Percentiles rank a stretch among this genome's conserved stretches.
Conservation (phyloP, 805 yeast species). For the Cyberlindnera galapagoensis region DNA sequence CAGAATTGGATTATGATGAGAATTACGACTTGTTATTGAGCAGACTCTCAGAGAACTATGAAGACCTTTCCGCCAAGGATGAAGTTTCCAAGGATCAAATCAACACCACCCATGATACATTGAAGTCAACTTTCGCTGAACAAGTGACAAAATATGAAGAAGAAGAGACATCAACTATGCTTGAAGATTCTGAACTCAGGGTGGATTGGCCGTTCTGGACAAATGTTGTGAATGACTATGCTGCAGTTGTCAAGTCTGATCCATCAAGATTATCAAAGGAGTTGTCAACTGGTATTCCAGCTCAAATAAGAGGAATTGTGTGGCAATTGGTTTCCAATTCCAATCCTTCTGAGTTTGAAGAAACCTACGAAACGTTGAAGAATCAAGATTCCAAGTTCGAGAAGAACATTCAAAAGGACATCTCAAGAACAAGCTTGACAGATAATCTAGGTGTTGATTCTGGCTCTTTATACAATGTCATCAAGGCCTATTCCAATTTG, state of each 20-base stretch:
- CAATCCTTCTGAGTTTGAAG: constrained; percentile 43
- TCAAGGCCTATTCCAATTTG: constrained; percentile 77
- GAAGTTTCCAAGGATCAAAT: constrained; percentile 46
- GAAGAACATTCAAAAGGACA: constrained; percentile 71
- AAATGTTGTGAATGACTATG: constrained; percentile 68
- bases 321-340: constrained; percentile 89
- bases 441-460: constrained; percentile 46
- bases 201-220: constrained; percentile 91
- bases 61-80: constrained; percentile 43
- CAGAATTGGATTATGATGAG: constrained; percentile 24
- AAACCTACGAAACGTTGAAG: constrained; percentile 30
- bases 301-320: constrained; percentile 77
- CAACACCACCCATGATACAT: constrained; percentile 37
- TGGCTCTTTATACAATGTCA: constrained; percentile 62
- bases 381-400: constrained; percentile 62
- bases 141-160: constrained; percentile 16
- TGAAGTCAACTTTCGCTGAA: constrained; percentile 28
- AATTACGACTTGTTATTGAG: constrained; percentile 56
- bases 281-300: constrained; percentile 74
- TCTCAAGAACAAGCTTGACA: constrained; percentile 80
- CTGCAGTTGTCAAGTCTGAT: constrained; percentile 53
- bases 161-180: constrained; percentile 7
- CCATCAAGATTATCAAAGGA: constrained; percentile 55
- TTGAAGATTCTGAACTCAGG: constrained; percentile 23
- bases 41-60: constrained; percentile 50